Conservation (phyloP, 140 eudicot genomes). For the Stevia rebaudiana region DNA sequence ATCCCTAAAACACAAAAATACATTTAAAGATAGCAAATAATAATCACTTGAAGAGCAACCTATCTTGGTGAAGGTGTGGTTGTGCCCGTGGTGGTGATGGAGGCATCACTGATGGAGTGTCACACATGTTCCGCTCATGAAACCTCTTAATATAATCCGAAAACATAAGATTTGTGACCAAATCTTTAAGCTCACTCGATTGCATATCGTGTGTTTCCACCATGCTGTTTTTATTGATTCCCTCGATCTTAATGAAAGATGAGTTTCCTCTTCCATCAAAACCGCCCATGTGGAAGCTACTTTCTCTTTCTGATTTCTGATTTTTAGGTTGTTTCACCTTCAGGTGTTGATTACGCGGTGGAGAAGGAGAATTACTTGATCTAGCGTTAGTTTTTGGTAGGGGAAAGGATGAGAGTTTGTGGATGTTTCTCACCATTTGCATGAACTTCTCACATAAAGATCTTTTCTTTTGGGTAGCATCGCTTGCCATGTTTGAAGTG, state of each 20-base stretch:
- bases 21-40: not conserved
- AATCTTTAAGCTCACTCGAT: not conserved
- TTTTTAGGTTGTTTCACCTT: not conserved
- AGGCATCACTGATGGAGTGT: slow-evolving; percentile 7
- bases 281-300: not conserved
- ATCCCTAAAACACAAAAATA: no score
- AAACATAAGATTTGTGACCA: slow-evolving; percentile 22
- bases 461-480: slow-evolving; percentile 18
- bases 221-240: not conserved
- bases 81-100: slow-evolving; percentile 15
- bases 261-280: slow-evolving; percentile 18
- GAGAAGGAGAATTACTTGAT: slow-evolving; percentile 13
- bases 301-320: not conserved
- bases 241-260: slow-evolving; percentile 26
- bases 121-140: slow-evolving; percentile 30
- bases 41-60: not conserved
- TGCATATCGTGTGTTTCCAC: not conserved
- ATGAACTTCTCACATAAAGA: slow-evolving; percentile 33
- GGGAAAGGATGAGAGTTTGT: slow-evolving; percentile 29
- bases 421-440: slow-evolving; percentile 24
- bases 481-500: slow-evolving; percentile 19
- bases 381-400: not conserved
- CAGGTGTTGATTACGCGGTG: slow-evolving; percentile 5
- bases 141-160: slow-evolving; percentile 39
- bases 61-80: not conserved